Evolutionary conservation across 805 yeast genomes (phyloP), one percentile per base, ranked within the genome.

Genomic region (Wickerhamomyces xylosicus): DNA sequence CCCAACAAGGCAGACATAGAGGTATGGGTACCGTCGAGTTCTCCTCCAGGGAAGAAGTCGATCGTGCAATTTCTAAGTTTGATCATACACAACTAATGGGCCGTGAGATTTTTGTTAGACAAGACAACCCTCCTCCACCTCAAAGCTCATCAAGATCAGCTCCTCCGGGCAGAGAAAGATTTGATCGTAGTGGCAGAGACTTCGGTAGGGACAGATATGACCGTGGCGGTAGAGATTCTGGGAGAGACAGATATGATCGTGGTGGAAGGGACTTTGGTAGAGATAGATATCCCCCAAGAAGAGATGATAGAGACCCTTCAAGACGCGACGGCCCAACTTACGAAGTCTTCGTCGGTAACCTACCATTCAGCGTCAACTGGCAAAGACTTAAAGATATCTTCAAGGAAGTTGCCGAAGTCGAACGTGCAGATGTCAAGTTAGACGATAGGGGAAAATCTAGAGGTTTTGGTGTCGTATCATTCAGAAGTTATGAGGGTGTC

Each of bases 21-120:
- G 95, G 95, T 45, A 82, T 81, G 90, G 90, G 89, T 32, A 85
- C 95, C 19, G 95, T 87, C 33, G 96, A 87, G 59, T 89, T 80
- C 52, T 65, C 76, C 11, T 65, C 66, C 41, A 67, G 68, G 43
- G 78, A 71, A 15, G 81, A 77, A 40, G 95, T 85, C 5, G 69
- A 67, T 35, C 68, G 64, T 19, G 96, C 96, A 11, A 85, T 87
- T 50, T 62, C 67, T 39, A 67, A 74, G 49, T 80, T 69, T 51
- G 82, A 84, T 60, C 79, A 84, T 53, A 67, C 77, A 22, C 66
- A 64, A 28, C 72, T 78, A 46, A 61, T 67, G 53, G 94, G 86
- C 13, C 78, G 97, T 59, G 79, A 76, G 50, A 81, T 87, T 34
- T 86, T 82, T 59, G 95, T 89, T 9, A 79, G 97, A 63, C 94